Conservation (phyloP, 1,284 basidiomycete species). For the Ganoderma boninense region DNA sequence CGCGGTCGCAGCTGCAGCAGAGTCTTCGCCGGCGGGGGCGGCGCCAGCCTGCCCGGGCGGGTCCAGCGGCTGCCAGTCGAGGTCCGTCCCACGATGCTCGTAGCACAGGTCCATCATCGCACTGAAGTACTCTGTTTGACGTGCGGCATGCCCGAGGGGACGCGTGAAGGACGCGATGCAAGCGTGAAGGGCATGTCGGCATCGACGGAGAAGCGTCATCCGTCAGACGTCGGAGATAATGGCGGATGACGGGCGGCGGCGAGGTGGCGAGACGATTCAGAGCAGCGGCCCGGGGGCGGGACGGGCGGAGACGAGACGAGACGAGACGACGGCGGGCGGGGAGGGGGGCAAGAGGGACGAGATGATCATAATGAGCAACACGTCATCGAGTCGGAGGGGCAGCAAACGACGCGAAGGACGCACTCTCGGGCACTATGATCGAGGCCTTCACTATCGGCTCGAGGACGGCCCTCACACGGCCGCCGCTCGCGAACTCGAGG, state of each 20-base stretch:
- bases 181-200: neutral
- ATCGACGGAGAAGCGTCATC: neutral
- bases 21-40: conserved; percentile 1
- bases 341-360: neutral
- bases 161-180: neutral
- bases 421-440: conserved; percentile 92
- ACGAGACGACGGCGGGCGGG: neutral
- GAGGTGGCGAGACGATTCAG: neutral
- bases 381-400: conserved; percentile 3
- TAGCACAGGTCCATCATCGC: conserved; percentile 94
- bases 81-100: conserved; percentile 77
- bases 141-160: neutral
- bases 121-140: conserved; percentile 76
- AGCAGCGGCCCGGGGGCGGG: neutral
- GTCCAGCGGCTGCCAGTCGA: conserved; percentile 85
- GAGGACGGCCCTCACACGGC: conserved; percentile 77
- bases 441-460: conserved; percentile 93
- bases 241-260: neutral
- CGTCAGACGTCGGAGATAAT: neutral
- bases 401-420: conserved; percentile 26
- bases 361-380: conserved; percentile 6
- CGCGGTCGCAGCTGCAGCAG: neutral
- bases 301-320: neutral
- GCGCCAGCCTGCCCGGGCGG: conserved; percentile 48
- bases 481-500: conserved; percentile 58